These are phyloP conservation scores for Clonostachys solani DNA, from an alignment of 2,329 filamentous ascomycete species.

Conservation along the genomic window DNA sequence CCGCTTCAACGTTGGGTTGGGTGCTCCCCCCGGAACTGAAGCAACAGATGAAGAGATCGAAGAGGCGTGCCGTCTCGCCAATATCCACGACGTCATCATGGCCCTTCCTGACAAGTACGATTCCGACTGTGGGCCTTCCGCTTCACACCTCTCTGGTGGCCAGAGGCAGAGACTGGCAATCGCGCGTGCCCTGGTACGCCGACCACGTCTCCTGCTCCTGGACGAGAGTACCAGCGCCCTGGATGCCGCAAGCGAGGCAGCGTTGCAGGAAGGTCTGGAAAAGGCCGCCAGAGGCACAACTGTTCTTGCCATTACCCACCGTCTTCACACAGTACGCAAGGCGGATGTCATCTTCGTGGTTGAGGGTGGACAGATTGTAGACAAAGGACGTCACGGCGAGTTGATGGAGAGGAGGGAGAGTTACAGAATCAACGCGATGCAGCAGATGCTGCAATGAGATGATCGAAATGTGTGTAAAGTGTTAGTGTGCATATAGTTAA, in stretches of 20 bases:
- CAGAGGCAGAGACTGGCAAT: constrained; percentile 68
- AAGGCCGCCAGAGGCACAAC: constrained; percentile 32
- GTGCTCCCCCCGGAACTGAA: constrained; percentile 42
- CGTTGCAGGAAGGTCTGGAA: constrained; percentile 56
- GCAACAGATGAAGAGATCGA: constrained; percentile 52
- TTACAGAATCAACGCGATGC: constrained; percentile 23
- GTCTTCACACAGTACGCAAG: constrained; percentile 35
- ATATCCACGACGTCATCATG: constrained; percentile 57
- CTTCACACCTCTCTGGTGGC: constrained; percentile 62
- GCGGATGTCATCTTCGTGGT: constrained; percentile 38
- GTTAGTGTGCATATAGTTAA: too few species aligned
- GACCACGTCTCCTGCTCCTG: constrained; percentile 61
- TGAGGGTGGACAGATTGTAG: constrained; percentile 29
- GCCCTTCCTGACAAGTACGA: constrained; percentile 52
- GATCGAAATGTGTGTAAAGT: too few species aligned
- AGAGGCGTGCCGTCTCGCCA: constrained; percentile 58
- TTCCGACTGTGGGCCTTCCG: constrained; percentile 55
- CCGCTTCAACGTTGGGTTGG: constrained; percentile 42
- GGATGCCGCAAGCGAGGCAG: constrained; percentile 54
- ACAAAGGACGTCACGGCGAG: constrained; percentile 14
- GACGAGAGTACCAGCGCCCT: constrained; percentile 69
- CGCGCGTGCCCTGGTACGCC: constrained; percentile 60
- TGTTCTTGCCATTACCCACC: constrained; percentile 37
- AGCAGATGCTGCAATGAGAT: constrained; percentile 17
- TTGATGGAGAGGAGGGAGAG: constrained; percentile 16